Conservation (phyloP, 2,329 filamentous ascomycete species). For the Monilinia fructicola region DNA sequence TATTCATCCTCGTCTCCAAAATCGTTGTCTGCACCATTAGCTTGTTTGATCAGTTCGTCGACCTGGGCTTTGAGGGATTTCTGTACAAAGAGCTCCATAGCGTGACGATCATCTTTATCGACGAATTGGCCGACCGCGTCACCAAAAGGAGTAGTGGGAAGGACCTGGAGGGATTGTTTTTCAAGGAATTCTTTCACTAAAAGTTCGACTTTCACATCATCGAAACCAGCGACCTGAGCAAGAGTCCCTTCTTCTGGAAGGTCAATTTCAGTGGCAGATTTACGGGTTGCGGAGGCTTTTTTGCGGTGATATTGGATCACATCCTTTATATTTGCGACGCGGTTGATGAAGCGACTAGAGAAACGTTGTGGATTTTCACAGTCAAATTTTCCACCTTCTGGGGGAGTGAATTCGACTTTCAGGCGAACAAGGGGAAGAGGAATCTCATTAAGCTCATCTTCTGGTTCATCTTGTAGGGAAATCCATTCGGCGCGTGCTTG, state of each 20-base stretch:
- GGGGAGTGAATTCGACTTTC: slow-evolving; percentile 85
- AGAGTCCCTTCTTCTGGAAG: slow-evolving; percentile 65
- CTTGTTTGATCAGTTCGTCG: slow-evolving; percentile 57
- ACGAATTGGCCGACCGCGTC: slow-evolving; percentile 93
- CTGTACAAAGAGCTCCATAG: slow-evolving; percentile 78
- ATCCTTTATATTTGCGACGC: slow-evolving; percentile 90
- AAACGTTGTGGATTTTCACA: slow-evolving; percentile 95
- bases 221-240: slow-evolving; percentile 57
- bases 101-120: slow-evolving; percentile 91
- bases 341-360: slow-evolving; percentile 86
- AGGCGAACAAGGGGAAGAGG: slow-evolving; percentile 85
- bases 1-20: slow-evolving; percentile 68
- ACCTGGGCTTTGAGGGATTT: slow-evolving; percentile 71
- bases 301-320: slow-evolving; percentile 91
- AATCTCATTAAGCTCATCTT: slow-evolving; percentile 58
- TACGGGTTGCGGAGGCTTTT: slow-evolving; percentile 61
- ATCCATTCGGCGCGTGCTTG: slow-evolving; percentile 81
- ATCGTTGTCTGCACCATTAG: slow-evolving; percentile 53
- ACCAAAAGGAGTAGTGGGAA: slow-evolving; percentile 88
- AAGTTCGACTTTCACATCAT: slow-evolving; percentile 82
- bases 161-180: slow-evolving; percentile 79
- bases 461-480: slow-evolving; percentile 64
- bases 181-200: slow-evolving; percentile 85
- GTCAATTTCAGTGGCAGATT: slow-evolving; percentile 46
- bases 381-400: slow-evolving; percentile 81